Conservation (phyloP, 1,284 basidiomycete species). For the Fomes fomentarius region DNA sequence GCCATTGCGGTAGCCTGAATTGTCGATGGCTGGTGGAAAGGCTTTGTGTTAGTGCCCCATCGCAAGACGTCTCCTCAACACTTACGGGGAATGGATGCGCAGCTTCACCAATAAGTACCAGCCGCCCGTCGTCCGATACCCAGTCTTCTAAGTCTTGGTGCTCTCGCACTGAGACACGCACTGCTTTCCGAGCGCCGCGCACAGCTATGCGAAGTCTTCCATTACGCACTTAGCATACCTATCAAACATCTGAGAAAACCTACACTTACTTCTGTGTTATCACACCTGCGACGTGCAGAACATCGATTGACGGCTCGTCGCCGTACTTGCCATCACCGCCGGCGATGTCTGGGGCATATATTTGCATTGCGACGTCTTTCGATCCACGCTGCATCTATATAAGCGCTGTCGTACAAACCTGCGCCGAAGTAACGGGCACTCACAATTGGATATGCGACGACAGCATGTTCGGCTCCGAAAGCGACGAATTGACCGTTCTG, state of each 20-base stretch:
- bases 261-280: slow-evolving; percentile 6
- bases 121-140: slow-evolving; percentile 27
- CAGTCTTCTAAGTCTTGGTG: slow-evolving; percentile 33
- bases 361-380: slow-evolving; percentile 20
- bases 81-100: slow-evolving; percentile 55
- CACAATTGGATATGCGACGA: slow-evolving; percentile 43
- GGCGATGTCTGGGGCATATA: slow-evolving; percentile 20
- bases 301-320: slow-evolving; percentile 10
- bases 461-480: slow-evolving; percentile 42
- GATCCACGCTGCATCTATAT: slow-evolving; percentile 7
- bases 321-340: slow-evolving; percentile 16
- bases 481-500: slow-evolving; percentile 43
- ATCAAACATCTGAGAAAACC: not conserved
- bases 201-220: slow-evolving; percentile 37
- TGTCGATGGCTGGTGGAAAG: slow-evolving; percentile 33
- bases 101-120: slow-evolving; percentile 39
- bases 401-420: no score
- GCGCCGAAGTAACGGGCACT: not conserved
- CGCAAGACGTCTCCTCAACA: no score
- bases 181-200: slow-evolving; percentile 28
- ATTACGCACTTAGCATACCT: not conserved
- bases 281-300: not conserved
- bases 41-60: no score
- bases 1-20: slow-evolving; percentile 44
- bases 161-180: slow-evolving; percentile 18